Evolutionary conservation across 2,329 filamentous ascomycete genomes (phyloP).

Genomic region (Aspergillus jensenii): DNA sequence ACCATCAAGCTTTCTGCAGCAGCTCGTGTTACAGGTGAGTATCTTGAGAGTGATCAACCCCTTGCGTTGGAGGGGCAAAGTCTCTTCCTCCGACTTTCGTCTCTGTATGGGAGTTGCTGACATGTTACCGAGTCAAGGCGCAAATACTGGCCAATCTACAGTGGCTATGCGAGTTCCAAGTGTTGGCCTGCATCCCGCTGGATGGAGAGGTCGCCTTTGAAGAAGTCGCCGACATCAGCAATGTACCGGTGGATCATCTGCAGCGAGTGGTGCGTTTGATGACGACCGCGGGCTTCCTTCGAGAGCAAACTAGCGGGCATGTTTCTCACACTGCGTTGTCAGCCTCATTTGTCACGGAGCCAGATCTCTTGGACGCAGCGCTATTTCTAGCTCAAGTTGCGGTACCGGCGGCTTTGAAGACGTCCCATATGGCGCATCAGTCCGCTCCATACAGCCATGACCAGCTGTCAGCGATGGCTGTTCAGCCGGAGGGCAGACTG

Average conservation of each 20-base stretch:
- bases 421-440: background rate
- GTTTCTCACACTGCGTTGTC: background rate
- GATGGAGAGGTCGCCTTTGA: background rate
- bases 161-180: slow-evolving; percentile 5
- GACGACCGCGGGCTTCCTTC: background rate
- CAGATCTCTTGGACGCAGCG: background rate
- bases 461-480: background rate
- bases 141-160: slow-evolving; percentile 2
- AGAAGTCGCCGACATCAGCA: slow-evolving; percentile 1
- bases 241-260: background rate
- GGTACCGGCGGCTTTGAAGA: background rate
- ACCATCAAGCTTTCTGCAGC: background rate
- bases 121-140: background rate
- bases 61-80: background rate
- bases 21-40: background rate
- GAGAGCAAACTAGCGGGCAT: background rate
- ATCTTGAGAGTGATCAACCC: background rate
- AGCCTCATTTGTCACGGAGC: slow-evolving; percentile 5
- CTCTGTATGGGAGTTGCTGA: background rate
- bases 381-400: background rate
- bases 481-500: background rate
- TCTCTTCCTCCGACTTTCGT: background rate
- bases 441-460: background rate
- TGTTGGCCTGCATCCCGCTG: slow-evolving; percentile 6
- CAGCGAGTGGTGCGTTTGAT: slow-evolving; percentile 1